Base-by-base conservation (phyloP, 1,284 basidiomycete genomes). In the Trichosporon sp. region DNA sequence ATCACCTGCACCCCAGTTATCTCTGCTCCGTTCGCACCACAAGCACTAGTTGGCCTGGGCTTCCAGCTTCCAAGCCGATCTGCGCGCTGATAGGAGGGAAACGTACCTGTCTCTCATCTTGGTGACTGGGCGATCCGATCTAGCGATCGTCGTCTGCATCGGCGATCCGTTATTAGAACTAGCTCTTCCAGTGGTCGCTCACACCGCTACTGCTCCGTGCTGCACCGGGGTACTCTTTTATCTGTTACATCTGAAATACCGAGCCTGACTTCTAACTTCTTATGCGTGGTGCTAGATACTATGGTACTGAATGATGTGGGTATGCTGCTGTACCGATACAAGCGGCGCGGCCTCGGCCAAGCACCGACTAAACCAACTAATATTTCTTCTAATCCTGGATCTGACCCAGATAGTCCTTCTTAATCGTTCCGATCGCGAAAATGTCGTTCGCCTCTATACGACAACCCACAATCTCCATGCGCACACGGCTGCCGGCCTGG, bases 401-500 rank as follows among this genome's bases (percentile, higher is more conserved):
- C 69, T 95, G 92, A 66, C 94, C 94, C 56, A 96, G 85, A 81
- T 93, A 94, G 81, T 96, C 94, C 84, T 96, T 94, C 85, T 96
- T 96, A 83, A 96, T 95, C 2, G 92, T 94, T 12, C 93, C 93
- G 75, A 96, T 96, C 1, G 93, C 93, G 78, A 95, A 96, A 78
- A 99, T 98, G 83, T 98, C 96, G 32, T 94, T 98, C 21, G 96
- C 96, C 81, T 99, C 96, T 7, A 98, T 93, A 78, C 96, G 90
- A 37, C 95, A 97, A 37, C 96, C 96, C 16, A 99, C 95, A 69
- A 99, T 95, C 84, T 98, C 96, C 84, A 98, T 88, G 48, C 96
- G 90, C 43, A 98, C 91, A 72, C 91, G 90, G 0, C 93, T 93
- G 75, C 94, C 94, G 84, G 96, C 97, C 82, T 96, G 93, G 78